Conservation (phyloP, 176 grass and related monocot genomes). For the Oryza australiensis region DNA sequence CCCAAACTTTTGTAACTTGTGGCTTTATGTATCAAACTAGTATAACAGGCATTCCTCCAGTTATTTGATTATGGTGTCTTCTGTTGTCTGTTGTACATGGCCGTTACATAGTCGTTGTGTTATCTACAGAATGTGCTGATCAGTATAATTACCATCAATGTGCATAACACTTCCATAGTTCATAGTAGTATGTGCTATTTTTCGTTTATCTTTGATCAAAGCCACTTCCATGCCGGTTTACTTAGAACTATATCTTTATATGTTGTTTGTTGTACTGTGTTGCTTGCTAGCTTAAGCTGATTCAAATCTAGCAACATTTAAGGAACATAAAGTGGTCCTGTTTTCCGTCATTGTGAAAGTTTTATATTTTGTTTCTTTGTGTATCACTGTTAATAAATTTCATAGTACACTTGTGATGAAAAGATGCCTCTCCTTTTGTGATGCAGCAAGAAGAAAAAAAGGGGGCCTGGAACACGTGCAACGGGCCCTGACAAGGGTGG, state of each 20-base stretch:
- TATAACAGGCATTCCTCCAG: neutral
- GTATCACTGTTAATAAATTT: neutral
- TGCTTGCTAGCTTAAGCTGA: constrained; percentile 14
- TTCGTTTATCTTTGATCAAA: constrained; percentile 8
- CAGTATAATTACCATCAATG: neutral
- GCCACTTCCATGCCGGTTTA: neutral
- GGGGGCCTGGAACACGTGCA: constrained; percentile 43
- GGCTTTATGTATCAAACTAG: neutral
- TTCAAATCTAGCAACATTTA: constrained; percentile 13
- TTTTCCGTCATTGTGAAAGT: neutral
- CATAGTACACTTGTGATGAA: constrained; percentile 12
- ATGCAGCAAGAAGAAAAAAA: constrained; percentile 96
- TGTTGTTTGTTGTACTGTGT: neutral
- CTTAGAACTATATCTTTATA: constrained; percentile 9
- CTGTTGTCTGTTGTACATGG: neutral
- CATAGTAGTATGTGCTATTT: constrained; percentile 11
- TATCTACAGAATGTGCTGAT: neutral
- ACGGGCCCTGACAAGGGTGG: constrained; percentile 91
- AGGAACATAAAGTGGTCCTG: neutral
- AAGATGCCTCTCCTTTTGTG: constrained; percentile 20
- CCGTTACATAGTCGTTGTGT: neutral
- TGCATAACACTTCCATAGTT: neutral
- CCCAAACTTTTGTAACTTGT: neutral
- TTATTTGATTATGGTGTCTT: neutral
- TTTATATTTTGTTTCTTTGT: constrained; percentile 20